Evolutionary conservation across 106 monocot species (phyloP).

Genomic region (Amphibolis antarctica): DNA sequence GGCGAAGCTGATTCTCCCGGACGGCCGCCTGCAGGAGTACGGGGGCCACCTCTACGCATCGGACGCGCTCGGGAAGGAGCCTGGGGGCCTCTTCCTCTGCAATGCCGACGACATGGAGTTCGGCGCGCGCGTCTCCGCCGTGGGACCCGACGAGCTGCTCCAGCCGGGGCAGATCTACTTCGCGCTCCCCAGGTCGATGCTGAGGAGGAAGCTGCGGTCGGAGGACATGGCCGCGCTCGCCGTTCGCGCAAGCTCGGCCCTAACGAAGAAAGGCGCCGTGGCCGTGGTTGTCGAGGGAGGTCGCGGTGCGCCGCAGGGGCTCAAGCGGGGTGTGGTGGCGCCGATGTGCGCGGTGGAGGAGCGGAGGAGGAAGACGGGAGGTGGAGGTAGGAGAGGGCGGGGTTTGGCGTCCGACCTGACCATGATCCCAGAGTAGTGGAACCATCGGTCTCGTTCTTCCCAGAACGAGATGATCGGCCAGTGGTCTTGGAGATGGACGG

Average conservation of each 20-base stretch:
- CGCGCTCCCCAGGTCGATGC: constrained; percentile 10
- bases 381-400: not conserved
- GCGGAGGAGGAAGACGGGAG: no score
- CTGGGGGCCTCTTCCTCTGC: constrained; percentile 4
- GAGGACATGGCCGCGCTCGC: constrained; percentile 20
- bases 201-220: not conserved
- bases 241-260: constrained; percentile 15
- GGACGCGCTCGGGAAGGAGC: not conserved
- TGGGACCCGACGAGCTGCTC: constrained; percentile 6
- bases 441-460: no score
- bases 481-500: no score
- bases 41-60: not conserved
- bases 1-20: constrained; percentile 15
- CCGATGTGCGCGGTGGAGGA: no score
- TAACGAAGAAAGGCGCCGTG: constrained; percentile 1
- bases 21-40: constrained; percentile 15
- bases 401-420: constrained; percentile 8
- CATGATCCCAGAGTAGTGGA: constrained; percentile 14
- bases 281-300: not conserved
- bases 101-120: constrained; percentile 25
- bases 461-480: no score
- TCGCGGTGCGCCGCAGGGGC: not conserved
- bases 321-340: not conserved
- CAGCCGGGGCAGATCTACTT: constrained; percentile 18
- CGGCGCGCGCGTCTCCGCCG: constrained; percentile 6